Evolutionary conservation across 139 green algal species (phyloP), one percentile per base, ranked within the genome.

Genomic region (Picochlorum sp.): DNA sequence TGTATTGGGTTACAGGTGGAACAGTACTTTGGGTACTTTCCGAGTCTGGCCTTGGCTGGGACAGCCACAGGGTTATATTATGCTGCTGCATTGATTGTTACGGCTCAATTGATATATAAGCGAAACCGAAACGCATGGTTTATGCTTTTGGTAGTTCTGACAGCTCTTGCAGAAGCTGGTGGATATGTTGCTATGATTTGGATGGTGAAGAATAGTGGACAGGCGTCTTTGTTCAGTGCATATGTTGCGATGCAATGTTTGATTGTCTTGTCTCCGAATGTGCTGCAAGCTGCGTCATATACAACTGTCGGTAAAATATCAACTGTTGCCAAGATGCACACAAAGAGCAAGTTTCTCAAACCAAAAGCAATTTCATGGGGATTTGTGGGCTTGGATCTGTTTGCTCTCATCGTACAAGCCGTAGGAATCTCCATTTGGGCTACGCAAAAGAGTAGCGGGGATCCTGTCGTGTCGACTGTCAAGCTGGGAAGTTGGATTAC

Each of bases 141-240:
- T 3, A 58, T 65, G 58, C n/a, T 45, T 7, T 32, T 65, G 6
- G 23, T 58, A 26, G 44, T 26, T 15, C 1, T 52, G 6, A 65
- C 58, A 32, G 58, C n/a, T 8, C 21, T 65, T 23, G 57, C 23
- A 16, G 58, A 65, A 37, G 23, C 23, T 18, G 58, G 20, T 18
- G 58, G 58, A 9, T 65, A 65, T 23, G 23, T 52, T 59, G 58
- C 58, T 26, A 11, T 65, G 21, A 26, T 65, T 7, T 65, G 58
- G 58, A 28, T 65, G 20, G 57, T 59, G n/a, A 21, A 52, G 20
- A 65, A 65, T 24, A 58, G n/a, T 58, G 58, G 58, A 21, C 58
- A 59, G 18, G 7, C n/a, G 23, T n/a, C 58, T 15, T 45, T 65
- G 15, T 65, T 58, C 58, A 18, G 18, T 28, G 21, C 41, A 21